A percentile compares a stretch with the other conserved stretches of the same genome.
Conservation (phyloP, 805 yeast genomes). For the Yarrowia phangngaensis region DNA sequence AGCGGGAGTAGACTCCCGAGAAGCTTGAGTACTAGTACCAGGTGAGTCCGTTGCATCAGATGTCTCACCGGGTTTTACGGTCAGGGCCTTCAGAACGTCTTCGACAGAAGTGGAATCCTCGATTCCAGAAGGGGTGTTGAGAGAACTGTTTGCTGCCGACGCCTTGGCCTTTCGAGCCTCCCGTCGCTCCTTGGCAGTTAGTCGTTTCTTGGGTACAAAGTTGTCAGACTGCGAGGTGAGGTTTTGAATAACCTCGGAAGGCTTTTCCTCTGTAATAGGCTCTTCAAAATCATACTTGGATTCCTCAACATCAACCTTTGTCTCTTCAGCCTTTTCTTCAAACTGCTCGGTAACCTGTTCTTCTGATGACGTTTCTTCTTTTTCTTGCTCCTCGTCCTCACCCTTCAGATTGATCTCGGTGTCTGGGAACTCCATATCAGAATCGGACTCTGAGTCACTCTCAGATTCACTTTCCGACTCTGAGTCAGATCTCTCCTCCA, state of each 20-base stretch:
- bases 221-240: neutral
- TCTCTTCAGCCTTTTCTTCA: constrained; percentile 21
- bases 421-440: constrained; percentile 36
- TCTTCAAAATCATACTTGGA: constrained; percentile 23
- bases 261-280: constrained; percentile 28
- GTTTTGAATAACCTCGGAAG: constrained; percentile 28
- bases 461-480: constrained; percentile 9
- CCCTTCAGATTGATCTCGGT: constrained; percentile 33
- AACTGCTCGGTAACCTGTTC: constrained; percentile 7
- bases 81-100: constrained; percentile 36
- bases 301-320: neutral
- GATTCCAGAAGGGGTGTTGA: constrained; percentile 18
- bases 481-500: constrained; percentile 29
- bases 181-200: constrained; percentile 31
- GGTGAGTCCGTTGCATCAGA: constrained; percentile 1
- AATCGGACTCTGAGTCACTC: constrained; percentile 32
- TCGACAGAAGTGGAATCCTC: constrained; percentile 29
- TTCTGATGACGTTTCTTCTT: constrained; percentile 19
- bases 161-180: constrained; percentile 27
- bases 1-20: constrained; percentile 13
- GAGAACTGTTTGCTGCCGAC: constrained; percentile 6
- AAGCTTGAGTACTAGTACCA: neutral
- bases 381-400: constrained; percentile 19
- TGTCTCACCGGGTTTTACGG: constrained; percentile 6
- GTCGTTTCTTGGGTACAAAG: constrained; percentile 23